These are phyloP conservation scores for Solanum appendiculatum DNA, from an alignment of 257 asterid genomes.

Conservation along the genomic window DNA sequence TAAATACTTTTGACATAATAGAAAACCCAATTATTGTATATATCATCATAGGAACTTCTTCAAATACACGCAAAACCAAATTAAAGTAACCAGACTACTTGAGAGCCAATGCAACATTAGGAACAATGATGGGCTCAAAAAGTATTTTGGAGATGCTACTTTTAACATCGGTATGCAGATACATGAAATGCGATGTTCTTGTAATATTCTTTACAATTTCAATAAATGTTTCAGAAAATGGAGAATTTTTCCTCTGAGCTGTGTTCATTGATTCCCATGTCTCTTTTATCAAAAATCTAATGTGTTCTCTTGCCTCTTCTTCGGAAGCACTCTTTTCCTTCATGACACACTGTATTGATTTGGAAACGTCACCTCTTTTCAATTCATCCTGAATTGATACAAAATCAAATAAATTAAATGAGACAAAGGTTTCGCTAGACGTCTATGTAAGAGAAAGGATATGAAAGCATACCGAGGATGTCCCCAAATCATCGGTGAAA, in stretches of 20 bases:
- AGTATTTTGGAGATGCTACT: neutral
- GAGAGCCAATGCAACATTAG: neutral
- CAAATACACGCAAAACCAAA: too few relatives aligned
- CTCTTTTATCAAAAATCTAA: neutral
- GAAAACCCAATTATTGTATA: too few relatives aligned
- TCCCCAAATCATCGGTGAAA: constrained; percentile 39
- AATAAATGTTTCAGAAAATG: neutral
- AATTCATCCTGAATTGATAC: neutral
- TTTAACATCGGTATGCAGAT: neutral
- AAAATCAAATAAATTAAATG: neutral
- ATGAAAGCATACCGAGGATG: constrained; percentile 17
- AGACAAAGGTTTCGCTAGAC: neutral
- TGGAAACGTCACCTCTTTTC: neutral
- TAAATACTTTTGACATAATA: too few relatives aligned
- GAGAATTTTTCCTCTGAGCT: neutral
- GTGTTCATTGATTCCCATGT: neutral
- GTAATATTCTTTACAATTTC: neutral
- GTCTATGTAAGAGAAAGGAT: neutral
- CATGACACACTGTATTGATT: neutral
- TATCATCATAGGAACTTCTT: too few relatives aligned
- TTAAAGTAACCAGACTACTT: neutral
- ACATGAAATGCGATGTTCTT: neutral
- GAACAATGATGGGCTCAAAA: neutral
- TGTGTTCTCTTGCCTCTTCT: neutral
- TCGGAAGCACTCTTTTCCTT: neutral